phyloP scores from a whole-genome alignment of 305 asterid species.

The Solanum hybrid region DNA sequence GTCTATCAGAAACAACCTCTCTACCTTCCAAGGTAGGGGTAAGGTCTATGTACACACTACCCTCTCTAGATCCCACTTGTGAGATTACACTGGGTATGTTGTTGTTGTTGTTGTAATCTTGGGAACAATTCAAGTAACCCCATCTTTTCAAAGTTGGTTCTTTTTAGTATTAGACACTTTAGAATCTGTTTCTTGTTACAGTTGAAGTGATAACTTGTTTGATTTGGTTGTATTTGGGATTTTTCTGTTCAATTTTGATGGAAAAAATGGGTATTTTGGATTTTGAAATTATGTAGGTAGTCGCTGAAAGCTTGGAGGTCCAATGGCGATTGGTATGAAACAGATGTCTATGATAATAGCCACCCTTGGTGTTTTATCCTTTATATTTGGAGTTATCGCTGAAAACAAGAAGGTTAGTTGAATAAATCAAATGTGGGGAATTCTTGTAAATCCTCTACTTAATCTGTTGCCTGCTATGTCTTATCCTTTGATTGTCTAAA shows the following conservation, averaged over 20 bases:
- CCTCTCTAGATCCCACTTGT: not conserved
- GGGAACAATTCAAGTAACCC: not conserved
- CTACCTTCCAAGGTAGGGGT: not conserved
- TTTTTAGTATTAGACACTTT: not conserved
- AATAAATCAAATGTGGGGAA: not conserved
- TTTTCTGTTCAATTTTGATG: not conserved
- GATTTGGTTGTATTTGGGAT: not conserved
- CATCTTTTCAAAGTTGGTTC: not conserved
- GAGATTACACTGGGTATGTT: not conserved
- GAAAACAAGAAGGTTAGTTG: constrained; percentile 69
- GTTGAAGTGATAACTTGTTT: not conserved
- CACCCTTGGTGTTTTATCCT: constrained; percentile 54
- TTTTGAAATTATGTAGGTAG: constrained; percentile 26
- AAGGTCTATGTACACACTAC: not conserved
- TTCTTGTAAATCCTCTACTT: not conserved
- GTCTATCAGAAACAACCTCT: not conserved
- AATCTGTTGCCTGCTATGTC: not conserved
- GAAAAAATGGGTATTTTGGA: not conserved
- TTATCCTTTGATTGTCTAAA: not conserved
- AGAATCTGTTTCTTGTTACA: not conserved
- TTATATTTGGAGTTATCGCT: constrained; percentile 64
- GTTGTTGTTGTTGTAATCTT: not conserved
- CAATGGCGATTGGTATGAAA: constrained; percentile 57
- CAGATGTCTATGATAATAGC: constrained; percentile 49
- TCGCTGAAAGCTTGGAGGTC: not conserved